phyloP scores from a whole-genome alignment of 306 rosid species.

The Prunus persica region Prunus_persica_NCBIv2 NC_034011.1:21597001-21597500 shows the following conservation, averaged over 20 bases:
- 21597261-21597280: conserved; percentile 66
- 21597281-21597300: conserved; percentile 99
- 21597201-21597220: conserved; percentile 95
- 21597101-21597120: conserved; percentile 97
- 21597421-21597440: conserved; percentile 79
- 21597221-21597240: conserved; percentile 93
- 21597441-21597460: conserved; percentile 67
- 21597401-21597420: conserved; percentile 71
- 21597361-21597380: conserved; percentile 89
- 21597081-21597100: conserved; percentile 72
- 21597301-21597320: conserved; percentile 82
- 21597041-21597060: conserved; percentile 57
- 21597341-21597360: conserved; percentile 98
- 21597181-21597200: conserved; percentile 82
- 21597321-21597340: conserved; percentile 97
- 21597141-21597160: conserved; percentile 98
- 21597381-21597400: conserved; percentile 77
- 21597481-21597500: conserved; percentile 36
- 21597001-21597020: conserved; percentile 48
- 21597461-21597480: conserved; percentile 65
- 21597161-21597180: conserved; percentile 95
- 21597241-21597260: conserved; percentile 82
- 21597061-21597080: conserved; percentile 67
- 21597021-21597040: conserved; percentile 69
- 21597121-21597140: conserved; percentile 84